phyloP scores from a whole-genome alignment of 2,329 filamentous ascomycete genomes.

The Graphilbum sp. region DNA sequence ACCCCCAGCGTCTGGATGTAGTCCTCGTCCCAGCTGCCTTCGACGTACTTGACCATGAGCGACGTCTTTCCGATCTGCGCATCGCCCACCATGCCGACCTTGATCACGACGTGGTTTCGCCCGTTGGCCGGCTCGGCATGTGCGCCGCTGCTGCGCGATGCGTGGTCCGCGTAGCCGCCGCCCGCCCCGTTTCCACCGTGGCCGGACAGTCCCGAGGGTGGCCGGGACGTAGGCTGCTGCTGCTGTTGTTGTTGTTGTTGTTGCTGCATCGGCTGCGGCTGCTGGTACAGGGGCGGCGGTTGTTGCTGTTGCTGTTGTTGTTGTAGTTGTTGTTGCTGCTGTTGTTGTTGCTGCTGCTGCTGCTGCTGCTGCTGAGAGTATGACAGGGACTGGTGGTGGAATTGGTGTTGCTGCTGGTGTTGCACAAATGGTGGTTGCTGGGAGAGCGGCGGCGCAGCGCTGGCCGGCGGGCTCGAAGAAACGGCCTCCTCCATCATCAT shows the following conservation, averaged over 20 bases:
- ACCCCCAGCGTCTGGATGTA: conserved; percentile 98
- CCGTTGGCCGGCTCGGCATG: conserved; percentile 25
- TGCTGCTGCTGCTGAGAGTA: not conserved
- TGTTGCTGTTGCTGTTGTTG: conserved; percentile 6
- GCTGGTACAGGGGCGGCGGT: conserved; percentile 4
- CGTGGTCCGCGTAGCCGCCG: conserved; percentile 27
- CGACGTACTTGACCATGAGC: conserved; percentile 98
- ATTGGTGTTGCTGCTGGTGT: not conserved
- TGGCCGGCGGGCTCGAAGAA: conserved; percentile 12
- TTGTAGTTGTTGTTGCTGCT: conserved; percentile 3
- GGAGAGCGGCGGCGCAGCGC: conserved; percentile 2
- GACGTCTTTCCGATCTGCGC: conserved; percentile 99
- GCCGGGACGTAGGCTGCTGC: conserved; percentile 31
- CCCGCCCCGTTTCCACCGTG: conserved; percentile 20
- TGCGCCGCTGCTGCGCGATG: conserved; percentile 22
- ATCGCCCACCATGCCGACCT: conserved; percentile 98
- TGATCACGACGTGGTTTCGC: conserved; percentile 78
- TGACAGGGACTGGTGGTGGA: conserved; percentile 1
- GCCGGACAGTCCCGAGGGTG: conserved; percentile 36
- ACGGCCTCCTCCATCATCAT: conserved; percentile 14
- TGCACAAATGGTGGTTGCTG: not conserved
- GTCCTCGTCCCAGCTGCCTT: conserved; percentile 98
- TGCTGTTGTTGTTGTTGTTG: conserved; percentile 30
- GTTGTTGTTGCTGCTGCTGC: conserved; percentile 3
- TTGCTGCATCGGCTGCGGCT: conserved; percentile 5